Base-by-base conservation (phyloP, 2,329 filamentous ascomycete species). In the Aphanocladium album region DNA sequence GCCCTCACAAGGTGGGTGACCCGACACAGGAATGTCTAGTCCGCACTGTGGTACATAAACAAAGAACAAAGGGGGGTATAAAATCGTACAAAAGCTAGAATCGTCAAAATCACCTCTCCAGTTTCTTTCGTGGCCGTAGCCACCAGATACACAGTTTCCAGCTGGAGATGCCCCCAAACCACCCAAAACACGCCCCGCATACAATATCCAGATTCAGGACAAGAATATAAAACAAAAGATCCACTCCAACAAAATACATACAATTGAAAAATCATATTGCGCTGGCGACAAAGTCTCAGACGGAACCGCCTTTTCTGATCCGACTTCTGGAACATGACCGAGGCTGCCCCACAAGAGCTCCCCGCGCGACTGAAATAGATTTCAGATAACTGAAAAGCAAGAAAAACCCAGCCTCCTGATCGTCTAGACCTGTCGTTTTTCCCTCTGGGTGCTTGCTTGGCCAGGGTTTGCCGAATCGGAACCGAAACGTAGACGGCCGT, bases 21-120 rank as follows among this genome's bases (percentile, higher is more conserved):
- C 21, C 19, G 27, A 47, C n/a, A n/a, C 25, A 14, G 25, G 8
- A 8, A 56, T 23, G 19, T 25, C n/a, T 39, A 21, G n/a, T 43
- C 27, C 23, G 6, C 2, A 39, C 33, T 11, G 41, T 35, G 27
- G 35, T 17, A 11, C 21, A 46, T 16, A 57, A 50, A n/a, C 14
- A 50, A 50, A 57, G 43, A 57, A 57, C 30, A 39, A 41, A 45
- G 33, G 19, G 55, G 55, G 55, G 55, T 57, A 57, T 57, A 57
- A 50, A 39, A 49, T 57, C 45, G 55, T 49, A 57, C 55, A 57
- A 37, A 17, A 41, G 23, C 21, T 14, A 19, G 16, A 27, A 39
- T 39, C 30, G 19, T 25, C 25, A 56, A 47, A 45, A 50, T 25
- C 21, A 25, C 54, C 30, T 14, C 55, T 21, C 55, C 55, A 30